A percentile compares a stretch with the other conserved stretches of the same genome.
Evolutionary conservation across 257 asterid species (phyloP).

Genomic region (Solanum sparsipilum): DNA sequence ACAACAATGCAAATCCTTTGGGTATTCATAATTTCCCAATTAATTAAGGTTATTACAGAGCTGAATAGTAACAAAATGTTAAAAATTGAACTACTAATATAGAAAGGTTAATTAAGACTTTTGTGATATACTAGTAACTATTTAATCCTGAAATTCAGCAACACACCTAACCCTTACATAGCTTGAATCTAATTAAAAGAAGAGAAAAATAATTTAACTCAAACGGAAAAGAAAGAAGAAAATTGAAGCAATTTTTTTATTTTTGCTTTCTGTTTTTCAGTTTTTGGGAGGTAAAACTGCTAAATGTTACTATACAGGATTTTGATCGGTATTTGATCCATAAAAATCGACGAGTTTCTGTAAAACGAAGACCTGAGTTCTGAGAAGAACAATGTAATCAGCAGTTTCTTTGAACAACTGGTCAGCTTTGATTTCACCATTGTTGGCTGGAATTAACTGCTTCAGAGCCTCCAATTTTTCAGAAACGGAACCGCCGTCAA

Average conservation of each 20-base stretch:
- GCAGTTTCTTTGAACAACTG: conserved; percentile 68
- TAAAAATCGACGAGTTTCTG: conserved; percentile 64
- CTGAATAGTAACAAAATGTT: neutral
- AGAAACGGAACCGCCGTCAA: conserved; percentile 22
- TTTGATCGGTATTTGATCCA: conserved; percentile 20
- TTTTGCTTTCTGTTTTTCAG: neutral
- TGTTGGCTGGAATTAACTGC: conserved; percentile 42
- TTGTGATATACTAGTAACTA: neutral
- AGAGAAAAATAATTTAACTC: neutral
- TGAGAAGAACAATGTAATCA: conserved; percentile 58
- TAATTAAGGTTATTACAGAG: neutral
- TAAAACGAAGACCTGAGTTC: conserved; percentile 58
- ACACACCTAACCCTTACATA: conserved; percentile 1
- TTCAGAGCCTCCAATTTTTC: conserved; percentile 69
- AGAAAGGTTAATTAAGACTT: neutral
- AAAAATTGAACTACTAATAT: neutral
- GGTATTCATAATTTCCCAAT: neutral
- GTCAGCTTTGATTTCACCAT: conserved; percentile 30
- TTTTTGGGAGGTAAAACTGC: conserved; percentile 1
- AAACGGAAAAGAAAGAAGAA: neutral
- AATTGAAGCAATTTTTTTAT: neutral
- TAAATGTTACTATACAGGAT: conserved; percentile 30
- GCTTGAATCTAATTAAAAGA: neutral
- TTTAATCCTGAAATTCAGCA: neutral
- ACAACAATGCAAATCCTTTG: neutral